Conservation (phyloP, 805 yeast genomes). For the Barnettozyma pratensis region DNA sequence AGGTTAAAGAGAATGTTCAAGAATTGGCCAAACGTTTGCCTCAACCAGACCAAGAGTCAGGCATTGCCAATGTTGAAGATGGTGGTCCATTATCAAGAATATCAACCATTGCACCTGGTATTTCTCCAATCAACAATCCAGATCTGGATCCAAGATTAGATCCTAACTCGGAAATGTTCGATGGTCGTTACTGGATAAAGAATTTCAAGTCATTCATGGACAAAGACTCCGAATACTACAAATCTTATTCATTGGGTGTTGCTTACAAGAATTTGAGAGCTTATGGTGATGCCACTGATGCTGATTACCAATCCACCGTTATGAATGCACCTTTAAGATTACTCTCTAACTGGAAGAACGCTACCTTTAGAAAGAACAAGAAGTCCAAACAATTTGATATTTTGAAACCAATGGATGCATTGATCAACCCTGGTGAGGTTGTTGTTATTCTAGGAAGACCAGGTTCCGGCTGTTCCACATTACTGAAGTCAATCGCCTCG, state of each 20-base stretch:
- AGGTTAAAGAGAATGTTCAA: not conserved
- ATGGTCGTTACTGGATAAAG: conserved; percentile 58
- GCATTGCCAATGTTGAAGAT: conserved; percentile 39
- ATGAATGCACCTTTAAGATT: conserved; percentile 35
- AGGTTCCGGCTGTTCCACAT: conserved; percentile 66
- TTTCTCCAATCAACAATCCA: conserved; percentile 28
- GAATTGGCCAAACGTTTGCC: conserved; percentile 24
- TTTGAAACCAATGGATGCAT: conserved; percentile 52
- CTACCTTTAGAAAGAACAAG: conserved; percentile 17
- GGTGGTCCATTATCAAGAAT: not conserved
- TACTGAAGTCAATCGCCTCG: conserved; percentile 50
- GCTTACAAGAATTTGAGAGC: conserved; percentile 57
- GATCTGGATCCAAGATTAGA: conserved; percentile 42
- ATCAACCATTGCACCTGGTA: conserved; percentile 33
- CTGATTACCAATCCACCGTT: conserved; percentile 64
- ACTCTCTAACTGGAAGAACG: conserved; percentile 10
- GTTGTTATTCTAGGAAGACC: conserved; percentile 77
- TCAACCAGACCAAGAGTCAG: conserved; percentile 40
- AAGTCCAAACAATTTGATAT: conserved; percentile 35
- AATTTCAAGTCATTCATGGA: conserved; percentile 48
- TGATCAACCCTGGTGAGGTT: conserved; percentile 57
- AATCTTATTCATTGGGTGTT: conserved; percentile 52
- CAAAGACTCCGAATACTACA: conserved; percentile 55
- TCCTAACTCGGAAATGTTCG: conserved; percentile 53
- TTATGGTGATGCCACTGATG: conserved; percentile 51